Evolutionary conservation across 2,329 filamentous ascomycete species (phyloP), one percentile per base, ranked within the genome.

Genomic region (Conoideocrella luteorostrata): DNA sequence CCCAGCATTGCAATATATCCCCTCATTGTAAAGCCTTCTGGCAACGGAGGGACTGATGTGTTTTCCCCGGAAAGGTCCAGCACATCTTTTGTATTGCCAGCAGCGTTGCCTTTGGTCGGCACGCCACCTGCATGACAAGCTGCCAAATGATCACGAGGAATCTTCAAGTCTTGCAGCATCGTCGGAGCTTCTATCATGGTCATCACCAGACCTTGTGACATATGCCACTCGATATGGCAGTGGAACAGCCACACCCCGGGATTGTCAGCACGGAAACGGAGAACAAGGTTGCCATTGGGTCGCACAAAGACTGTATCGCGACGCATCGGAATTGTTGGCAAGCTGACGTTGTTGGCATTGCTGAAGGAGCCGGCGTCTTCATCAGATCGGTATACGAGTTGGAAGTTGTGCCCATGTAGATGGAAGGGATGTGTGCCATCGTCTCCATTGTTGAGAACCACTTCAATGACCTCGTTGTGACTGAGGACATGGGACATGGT

Each of bases 211-310:
- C 84, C 84, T 3, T 78, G 78, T 1, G 74, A 66, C 45, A 86
- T 69, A 57, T 88, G 84, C 84, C 84, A 91, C 57, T 87, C 84
- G 42, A 90, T 83, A 59, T 91, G 86, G 63, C 86, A 90, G 63
- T 89, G 86, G 66, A 89, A 86, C 4, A 85, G 61, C 81, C 81
- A 86, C 18, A 85, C 68, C 28, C 81, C 82, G 10, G 83, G 79
- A 51, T 86, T 86, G 55, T 86, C 72, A 2, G 82, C 78, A 45
- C 68, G 67, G 65, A 84, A 84, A n/a, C 80, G 71, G 18, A 91
- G 56, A 10, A 88, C 77, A 20, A 84, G 74, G 59, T 85, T 80
- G 1, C 86, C 84, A 24, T 77, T 71, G 0, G 82, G 81, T 15
- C 72, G 74, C 1, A 88, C 63, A 2, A 84, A 74, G 0, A 85